Evolutionary conservation across 441 rosid species (phyloP).

Genomic region (Erysimum cheiri): DNA sequence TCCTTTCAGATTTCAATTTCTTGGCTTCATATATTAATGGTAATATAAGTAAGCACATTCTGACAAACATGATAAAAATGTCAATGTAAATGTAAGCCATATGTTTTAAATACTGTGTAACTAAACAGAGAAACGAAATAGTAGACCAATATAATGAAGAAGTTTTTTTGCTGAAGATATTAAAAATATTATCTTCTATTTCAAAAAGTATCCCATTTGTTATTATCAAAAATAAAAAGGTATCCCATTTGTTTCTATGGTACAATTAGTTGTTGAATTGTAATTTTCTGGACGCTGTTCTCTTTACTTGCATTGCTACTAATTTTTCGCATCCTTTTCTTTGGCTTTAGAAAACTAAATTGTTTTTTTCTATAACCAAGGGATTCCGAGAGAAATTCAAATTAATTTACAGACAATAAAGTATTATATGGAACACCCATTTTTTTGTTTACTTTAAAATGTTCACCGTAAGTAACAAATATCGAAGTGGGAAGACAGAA

Average conservation of each 20-base stretch:
- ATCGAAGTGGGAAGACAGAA: no score
- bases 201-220: slow-evolving; percentile 4
- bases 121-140: slow-evolving; percentile 2
- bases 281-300: neutral
- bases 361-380: no score
- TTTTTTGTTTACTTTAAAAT: no score
- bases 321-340: neutral
- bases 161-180: neutral
- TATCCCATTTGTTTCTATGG: neutral
- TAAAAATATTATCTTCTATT: neutral
- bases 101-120: neutral
- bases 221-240: no score
- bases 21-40: slow-evolving; percentile 19
- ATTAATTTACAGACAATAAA: no score
- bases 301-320: neutral
- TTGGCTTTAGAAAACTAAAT: neutral
- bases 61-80: neutral
- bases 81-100: slow-evolving; percentile 3
- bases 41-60: neutral
- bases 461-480: no score
- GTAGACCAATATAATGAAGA: slow-evolving; percentile 14
- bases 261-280: neutral
- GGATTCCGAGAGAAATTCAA: neutral
- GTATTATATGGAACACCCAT: no score
- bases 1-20: slow-evolving; percentile 22